These are phyloP conservation scores for Vigna radiata DNA, from an alignment of 306 rosid genomes.

Conservation along the genomic window DNA sequence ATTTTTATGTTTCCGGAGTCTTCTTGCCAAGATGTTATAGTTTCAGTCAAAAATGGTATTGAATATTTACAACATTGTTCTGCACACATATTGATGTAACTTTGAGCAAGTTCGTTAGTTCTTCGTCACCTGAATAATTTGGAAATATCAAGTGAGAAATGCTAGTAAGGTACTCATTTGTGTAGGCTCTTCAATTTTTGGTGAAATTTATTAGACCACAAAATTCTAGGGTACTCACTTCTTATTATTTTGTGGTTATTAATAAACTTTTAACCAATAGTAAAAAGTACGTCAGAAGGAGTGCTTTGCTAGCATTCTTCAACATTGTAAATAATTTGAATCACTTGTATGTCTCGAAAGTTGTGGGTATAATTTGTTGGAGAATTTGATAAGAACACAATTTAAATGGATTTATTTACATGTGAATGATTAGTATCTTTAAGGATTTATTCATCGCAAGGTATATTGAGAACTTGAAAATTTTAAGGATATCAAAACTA, in stretches of 20 bases:
- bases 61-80: neutral
- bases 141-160: conserved; percentile 1
- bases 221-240: too few relatives aligned
- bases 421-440: too few relatives aligned
- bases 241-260: too few relatives aligned
- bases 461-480: too few relatives aligned
- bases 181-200: too few relatives aligned
- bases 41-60: conserved; percentile 12
- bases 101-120: neutral
- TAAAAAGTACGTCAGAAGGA: neutral
- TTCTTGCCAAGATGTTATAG: neutral
- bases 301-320: too few relatives aligned
- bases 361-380: neutral
- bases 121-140: conserved; percentile 13
- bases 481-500: too few relatives aligned
- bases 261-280: neutral
- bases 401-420: too few relatives aligned
- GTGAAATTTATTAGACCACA: neutral
- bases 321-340: too few relatives aligned
- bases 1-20: neutral
- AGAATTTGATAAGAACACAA: too few relatives aligned
- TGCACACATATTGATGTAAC: neutral
- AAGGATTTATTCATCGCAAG: too few relatives aligned
- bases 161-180: neutral
- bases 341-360: too few relatives aligned